Base-by-base conservation (phyloP, 2,329 filamentous ascomycete genomes). In the Hypoxylon sp. region DNA sequence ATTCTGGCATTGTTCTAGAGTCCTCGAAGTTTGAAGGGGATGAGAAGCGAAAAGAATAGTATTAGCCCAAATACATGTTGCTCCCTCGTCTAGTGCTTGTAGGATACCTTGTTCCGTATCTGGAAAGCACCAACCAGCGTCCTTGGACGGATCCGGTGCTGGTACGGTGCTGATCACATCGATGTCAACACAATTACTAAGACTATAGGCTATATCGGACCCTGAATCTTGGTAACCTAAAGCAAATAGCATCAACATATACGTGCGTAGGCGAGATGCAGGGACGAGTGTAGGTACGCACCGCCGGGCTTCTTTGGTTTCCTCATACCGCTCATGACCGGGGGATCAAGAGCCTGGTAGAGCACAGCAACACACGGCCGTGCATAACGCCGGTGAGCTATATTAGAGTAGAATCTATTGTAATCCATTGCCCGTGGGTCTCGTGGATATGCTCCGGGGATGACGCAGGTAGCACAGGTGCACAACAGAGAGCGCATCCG, bases 61-160 rank as follows among this genome's bases (percentile, higher is more conserved):
- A 65, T 85, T 85, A 1, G 82, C 81, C 82, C 83, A 85, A 2
- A 85, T 71, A 66, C 82, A 79, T 1, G 80, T 85, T 0, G 80
- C 79, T 0, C 81, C 81, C 37, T 72, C 71, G 2, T 77, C 54
- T 1, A 84, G 53, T 0, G 82, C 82, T 3, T 72, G 61, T 0
- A 79, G 46, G n/a, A 83, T 80, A 1, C 81, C 81, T 2, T 74
- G 74, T 61, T 82, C 79, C 6, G 78, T 81, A 62, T 83, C 81
- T 2, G 81, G 77, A 60, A 81, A 83, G 46, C 76, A 78, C 81
- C 81, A 83, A 3, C 77, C 76, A 32, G 71, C 53, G 3, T 80
- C 69, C 1, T 68, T 61, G 2, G 55, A 57, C 3, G 78, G 77
- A 41, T 77, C 68, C 1, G 80, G 79, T 0, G 63, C 63, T 4